Evolutionary conservation across 1,284 basidiomycete genomes (phyloP), one percentile per base, ranked within the genome.

Genomic region (Papiliotrema fonsecae): DNA sequence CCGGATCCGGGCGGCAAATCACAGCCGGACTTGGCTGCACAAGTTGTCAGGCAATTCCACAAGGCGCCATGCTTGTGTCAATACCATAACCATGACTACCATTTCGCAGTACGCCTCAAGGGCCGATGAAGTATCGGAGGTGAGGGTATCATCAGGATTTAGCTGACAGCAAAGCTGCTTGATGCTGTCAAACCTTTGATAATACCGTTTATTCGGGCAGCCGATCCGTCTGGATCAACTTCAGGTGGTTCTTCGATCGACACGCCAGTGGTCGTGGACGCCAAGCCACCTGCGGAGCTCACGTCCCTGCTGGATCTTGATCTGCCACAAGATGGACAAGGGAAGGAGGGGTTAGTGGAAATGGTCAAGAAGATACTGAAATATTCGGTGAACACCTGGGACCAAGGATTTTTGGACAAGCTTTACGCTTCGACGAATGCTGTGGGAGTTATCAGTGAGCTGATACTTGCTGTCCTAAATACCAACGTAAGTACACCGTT

Each of bases 401-500:
- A 60, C 34, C 60, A 61, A 36, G 63, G 63, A 11, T 66, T 66
- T 49, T 53, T 66, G 52, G 61, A 67, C 47, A 65, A 69, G 65
- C 66, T 76, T 28, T 76, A 76, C 44, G 55, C 73, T 13, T 66
- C 71, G 6, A 69, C 73, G 2, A 68, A 68, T 30, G 62, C 73
- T 14, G 61, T 70, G n/a, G 72, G 71, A n/a, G 54, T 75, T 22
- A 63, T 64, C n/a, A 60, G 65, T 2, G 74, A 75, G 47, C 48
- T 73, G 32, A 52, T 74, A 14, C 64, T 75, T 6, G 61, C 68
- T 10, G 63, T 69, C 1, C 52, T 76, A 28, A 76, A 76, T 38
- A 74, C 74, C 19, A 74, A 73, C 50, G 60, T 54, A 28, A 26
- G 50, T 45, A 6, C 14, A 21, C 21, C 13, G 16, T 22, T 34